Evolutionary conservation across 768 basidiomycete species (phyloP), one percentile per base, ranked within the genome.

Genomic region (Boletus sensibilis): DNA sequence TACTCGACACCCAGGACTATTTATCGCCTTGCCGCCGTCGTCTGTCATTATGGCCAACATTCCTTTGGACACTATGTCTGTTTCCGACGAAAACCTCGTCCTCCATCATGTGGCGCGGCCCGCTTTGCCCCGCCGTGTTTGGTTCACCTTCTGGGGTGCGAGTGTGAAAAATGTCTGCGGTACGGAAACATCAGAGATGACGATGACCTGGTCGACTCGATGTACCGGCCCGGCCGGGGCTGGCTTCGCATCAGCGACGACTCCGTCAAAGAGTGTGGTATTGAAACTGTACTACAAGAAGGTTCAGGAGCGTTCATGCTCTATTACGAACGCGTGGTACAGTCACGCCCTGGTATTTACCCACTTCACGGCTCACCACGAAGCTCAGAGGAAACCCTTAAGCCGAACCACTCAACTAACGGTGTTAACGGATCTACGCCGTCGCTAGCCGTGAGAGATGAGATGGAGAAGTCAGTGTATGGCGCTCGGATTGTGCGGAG

Each of bases 21-120:
- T 35, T 98, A 98, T 72, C 84, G 94, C 44, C 82, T 98, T 35
- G 73, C 85, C 2, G 86, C 92, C 11, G 85, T 91, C 31, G 94
- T 98, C 16, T 93, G 93, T 63, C 96, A 98, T 72, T 96, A 87
- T 67, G 96, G 96, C 14, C 84, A 87, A 52, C 94, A 97, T 67
- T 88, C 88, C 5, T 95, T 90, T 67, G 96, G 96, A 6, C 96
- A 99, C 68, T 99, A 96, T 68, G 83, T 98, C 61, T 93, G 90
- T 62, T 96, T 86, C 68, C 82, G 97, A 16, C 80, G 95, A 45
- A 91, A 88, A 72, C 94, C 94, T 1, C 79, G 80, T 37, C 78
- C 77, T 39, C 66, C 73, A 16, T 64, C 73, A 4, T 62, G 72
- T 23, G 75, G 75, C 2, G 52, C 69, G 13, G 74, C 72, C 56